phyloP scores from a whole-genome alignment of 2,329 filamentous ascomycete genomes.

The Hypoxylon sp. region DNA sequence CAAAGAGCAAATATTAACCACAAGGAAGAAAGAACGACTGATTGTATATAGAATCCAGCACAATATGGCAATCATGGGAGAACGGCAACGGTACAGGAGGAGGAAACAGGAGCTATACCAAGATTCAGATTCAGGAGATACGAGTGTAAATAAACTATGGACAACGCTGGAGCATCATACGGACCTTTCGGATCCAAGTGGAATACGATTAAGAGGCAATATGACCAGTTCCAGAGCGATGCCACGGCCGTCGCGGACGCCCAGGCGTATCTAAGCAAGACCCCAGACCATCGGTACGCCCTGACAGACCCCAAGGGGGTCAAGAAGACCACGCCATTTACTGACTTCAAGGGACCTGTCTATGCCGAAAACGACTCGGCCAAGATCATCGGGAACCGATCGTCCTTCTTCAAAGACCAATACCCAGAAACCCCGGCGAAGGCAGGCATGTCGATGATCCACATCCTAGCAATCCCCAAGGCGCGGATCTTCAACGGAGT shows the following conservation, averaged over 20 bases:
- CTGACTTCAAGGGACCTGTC: not conserved
- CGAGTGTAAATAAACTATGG: conserved; percentile 7
- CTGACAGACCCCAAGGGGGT: conserved; percentile 26
- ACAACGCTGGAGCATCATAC: no score
- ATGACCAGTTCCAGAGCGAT: conserved; percentile 18
- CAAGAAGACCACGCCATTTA: conserved; percentile 25
- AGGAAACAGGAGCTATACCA: not conserved
- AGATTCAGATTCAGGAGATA: no score
- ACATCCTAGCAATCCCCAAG: conserved; percentile 37
- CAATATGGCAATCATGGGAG: not conserved
- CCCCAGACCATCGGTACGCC: conserved; percentile 11
- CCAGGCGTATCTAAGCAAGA: conserved; percentile 19
- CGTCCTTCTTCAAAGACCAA: conserved; percentile 36
- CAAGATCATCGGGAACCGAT: conserved; percentile 32
- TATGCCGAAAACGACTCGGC: conserved; percentile 15
- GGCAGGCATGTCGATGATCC: conserved; percentile 40
- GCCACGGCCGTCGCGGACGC: conserved; percentile 23
- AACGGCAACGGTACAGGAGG: not conserved
- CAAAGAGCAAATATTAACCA: conserved; percentile 5
- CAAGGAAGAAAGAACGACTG: conserved; percentile 12
- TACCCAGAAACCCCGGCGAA: conserved; percentile 10
- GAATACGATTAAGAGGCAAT: conserved; percentile 19
- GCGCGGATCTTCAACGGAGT: conserved; percentile 39
- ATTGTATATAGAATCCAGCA: conserved; percentile 20
- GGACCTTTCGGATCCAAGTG: no score